Evolutionary conservation across 1,284 basidiomycete species (phyloP).

Genomic region (Ceratobasidium sp.): DNA sequence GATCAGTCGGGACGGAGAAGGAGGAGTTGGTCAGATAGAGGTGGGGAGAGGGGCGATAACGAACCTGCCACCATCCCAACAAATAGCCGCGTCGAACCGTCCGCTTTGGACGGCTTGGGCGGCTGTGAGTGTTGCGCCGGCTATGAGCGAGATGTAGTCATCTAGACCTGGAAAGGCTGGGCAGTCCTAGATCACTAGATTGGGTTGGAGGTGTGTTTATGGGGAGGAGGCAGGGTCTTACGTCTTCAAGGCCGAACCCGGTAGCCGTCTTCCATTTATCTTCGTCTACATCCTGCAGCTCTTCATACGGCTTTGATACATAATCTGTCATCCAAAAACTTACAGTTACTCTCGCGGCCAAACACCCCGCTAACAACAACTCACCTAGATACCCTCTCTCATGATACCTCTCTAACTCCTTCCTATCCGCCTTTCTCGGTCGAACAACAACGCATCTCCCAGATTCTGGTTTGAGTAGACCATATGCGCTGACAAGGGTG

Average conservation of each 20-base stretch:
- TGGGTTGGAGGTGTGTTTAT: not conserved
- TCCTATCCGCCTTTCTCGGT: constrained; percentile 66
- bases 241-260: constrained; percentile 79
- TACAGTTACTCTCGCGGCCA: not conserved
- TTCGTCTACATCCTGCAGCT: constrained; percentile 51
- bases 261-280: constrained; percentile 47
- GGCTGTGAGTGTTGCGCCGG: constrained; percentile 82
- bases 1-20: no score
- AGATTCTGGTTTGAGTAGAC: constrained; percentile 63
- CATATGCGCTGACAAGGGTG: constrained; percentile 72
- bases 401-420: constrained; percentile 60
- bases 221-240: constrained; percentile 56
- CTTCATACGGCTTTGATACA: constrained; percentile 66
- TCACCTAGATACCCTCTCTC: constrained; percentile 60
- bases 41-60: constrained; percentile 47
- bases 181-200: constrained; percentile 74
- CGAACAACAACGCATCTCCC: constrained; percentile 64
- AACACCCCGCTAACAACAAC: constrained; percentile 34
- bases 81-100: constrained; percentile 75
- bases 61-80: constrained; percentile 88
- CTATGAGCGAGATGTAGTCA: constrained; percentile 78
- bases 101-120: constrained; percentile 71
- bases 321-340: not conserved
- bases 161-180: constrained; percentile 79
- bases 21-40: not conserved